phyloP scores from a whole-genome alignment of 2,329 filamentous ascomycete species.

The Botryotinia narcissicola region DNA sequence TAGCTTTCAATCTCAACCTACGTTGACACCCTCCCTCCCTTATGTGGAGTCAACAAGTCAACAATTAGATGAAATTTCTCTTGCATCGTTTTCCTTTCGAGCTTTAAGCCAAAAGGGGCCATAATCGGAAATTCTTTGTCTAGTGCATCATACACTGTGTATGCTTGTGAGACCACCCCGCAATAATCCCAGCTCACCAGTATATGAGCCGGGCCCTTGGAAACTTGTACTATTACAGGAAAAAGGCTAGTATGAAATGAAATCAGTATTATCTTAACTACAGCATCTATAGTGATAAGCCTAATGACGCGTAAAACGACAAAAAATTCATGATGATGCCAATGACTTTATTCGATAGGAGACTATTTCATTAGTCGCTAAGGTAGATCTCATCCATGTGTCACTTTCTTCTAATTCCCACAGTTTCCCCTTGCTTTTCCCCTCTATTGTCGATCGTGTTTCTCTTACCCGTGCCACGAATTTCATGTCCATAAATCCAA shows the following conservation, averaged over 20 bases:
- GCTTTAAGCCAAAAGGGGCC: not conserved
- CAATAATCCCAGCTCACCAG: conserved; percentile 21
- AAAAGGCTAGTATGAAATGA: not conserved
- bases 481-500: not conserved
- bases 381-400: conserved; percentile 11
- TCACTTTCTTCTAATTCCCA: not conserved
- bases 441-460: conserved; percentile 20
- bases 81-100: not conserved
- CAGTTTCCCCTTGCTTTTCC: conserved; percentile 9
- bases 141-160: not conserved
- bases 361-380: not conserved
- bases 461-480: conserved; percentile 18
- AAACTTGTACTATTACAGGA: conserved; percentile 5
- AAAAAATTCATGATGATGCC: not conserved
- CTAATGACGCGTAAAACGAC: conserved; percentile 20
- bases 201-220: conserved; percentile 21
- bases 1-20: not conserved
- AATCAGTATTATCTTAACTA: not conserved
- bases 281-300: conserved; percentile 9
- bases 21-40: not conserved
- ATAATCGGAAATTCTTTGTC: not conserved
- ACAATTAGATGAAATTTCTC: not conserved
- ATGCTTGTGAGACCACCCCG: conserved; percentile 19
- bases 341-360: conserved; percentile 1
- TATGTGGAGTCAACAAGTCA: not conserved